Evolutionary conservation across 2,329 filamentous ascomycete species (phyloP).

Genomic region (Elsinoe arachidis): DNA sequence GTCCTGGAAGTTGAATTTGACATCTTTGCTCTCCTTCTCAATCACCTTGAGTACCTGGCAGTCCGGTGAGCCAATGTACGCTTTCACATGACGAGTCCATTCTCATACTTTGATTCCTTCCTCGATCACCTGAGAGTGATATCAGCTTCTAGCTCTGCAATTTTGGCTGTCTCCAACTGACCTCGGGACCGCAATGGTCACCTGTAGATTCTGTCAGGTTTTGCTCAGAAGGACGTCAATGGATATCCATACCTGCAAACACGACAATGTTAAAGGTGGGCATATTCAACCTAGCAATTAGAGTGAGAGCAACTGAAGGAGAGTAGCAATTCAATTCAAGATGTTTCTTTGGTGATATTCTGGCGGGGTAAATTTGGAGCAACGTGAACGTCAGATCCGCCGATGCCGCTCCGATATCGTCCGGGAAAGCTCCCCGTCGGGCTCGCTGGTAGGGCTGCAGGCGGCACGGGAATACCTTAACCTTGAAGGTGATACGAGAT

Average conservation of each 20-base stretch:
- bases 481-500: neutral
- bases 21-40: conserved; percentile 60
- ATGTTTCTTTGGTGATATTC: neutral
- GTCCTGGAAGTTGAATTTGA: conserved; percentile 82
- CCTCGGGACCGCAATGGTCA: conserved; percentile 82
- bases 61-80: conserved; percentile 4
- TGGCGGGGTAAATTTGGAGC: conserved; percentile 9
- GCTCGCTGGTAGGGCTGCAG: neutral
- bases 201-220: conserved; percentile 20
- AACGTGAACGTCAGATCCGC: neutral
- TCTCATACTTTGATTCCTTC: conserved; percentile 71
- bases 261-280: conserved; percentile 68
- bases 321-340: neutral
- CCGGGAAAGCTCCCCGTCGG: neutral
- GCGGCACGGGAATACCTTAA: conserved; percentile 2
- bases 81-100: neutral
- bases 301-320: neutral
- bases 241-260: conserved; percentile 49
- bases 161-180: conserved; percentile 33
- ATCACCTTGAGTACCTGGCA: conserved; percentile 67
- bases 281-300: conserved; percentile 41
- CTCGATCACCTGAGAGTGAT: conserved; percentile 56
- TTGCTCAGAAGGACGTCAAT: neutral
- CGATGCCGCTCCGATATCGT: conserved; percentile 7
- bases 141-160: conserved; percentile 13